Evolutionary conservation across 345 rosid genomes (phyloP).

Genomic region (Moricandia moricandioides): DNA sequence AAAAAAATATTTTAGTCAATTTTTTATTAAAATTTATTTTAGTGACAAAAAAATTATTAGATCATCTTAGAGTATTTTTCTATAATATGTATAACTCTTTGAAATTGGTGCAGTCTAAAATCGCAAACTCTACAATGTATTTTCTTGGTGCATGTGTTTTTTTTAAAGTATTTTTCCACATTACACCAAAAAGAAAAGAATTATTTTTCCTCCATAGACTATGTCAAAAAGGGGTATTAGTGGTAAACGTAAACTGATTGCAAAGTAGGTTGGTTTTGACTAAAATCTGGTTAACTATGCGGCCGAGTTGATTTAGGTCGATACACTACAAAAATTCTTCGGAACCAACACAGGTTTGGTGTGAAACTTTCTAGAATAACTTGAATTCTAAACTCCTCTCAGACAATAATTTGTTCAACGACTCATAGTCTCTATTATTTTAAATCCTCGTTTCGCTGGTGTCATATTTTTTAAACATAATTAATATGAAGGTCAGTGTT

Average conservation of each 20-base stretch:
- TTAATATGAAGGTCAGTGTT: neutral
- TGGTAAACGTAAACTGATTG: neutral
- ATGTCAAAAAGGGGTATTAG: neutral
- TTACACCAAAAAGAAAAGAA: neutral
- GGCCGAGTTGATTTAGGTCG: neutral
- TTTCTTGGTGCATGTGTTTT: neutral
- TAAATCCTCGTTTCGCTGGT: constrained; percentile 19
- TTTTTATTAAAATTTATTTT: too few species aligned
- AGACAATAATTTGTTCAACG: neutral
- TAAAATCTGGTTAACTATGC: neutral
- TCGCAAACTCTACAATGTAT: neutral
- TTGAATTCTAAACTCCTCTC: neutral
- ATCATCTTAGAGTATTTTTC: too few species aligned
- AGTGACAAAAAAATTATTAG: too few species aligned
- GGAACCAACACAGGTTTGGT: neutral
- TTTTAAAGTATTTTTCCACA: neutral
- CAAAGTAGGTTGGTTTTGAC: neutral
- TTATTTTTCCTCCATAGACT: neutral
- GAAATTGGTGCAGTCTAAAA: neutral
- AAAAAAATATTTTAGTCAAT: too few species aligned
- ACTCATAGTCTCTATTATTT: neutral
- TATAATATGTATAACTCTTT: too few species aligned
- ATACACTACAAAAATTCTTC: neutral
- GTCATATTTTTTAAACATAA: neutral
- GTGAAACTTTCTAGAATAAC: neutral